Base-by-base conservation (phyloP, 768 basidiomycete genomes). In the Serendipita sp. region DNA sequence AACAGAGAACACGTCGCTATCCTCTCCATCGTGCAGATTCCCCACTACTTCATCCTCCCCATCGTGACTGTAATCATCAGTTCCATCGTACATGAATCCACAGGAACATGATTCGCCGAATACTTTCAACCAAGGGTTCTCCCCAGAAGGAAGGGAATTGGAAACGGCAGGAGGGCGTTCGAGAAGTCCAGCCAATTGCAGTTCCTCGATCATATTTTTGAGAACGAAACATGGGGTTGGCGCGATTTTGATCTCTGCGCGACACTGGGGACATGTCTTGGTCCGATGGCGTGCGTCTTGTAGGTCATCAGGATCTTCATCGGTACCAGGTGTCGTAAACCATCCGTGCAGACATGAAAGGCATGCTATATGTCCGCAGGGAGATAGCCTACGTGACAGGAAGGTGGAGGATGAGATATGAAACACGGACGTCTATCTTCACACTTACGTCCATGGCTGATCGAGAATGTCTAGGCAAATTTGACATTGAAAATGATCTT, bases 221-320 rank as follows among this genome's bases (percentile, higher is more conserved):
- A 60, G 56, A n/a, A 60, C 16, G 35, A 34, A 60, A 1, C 16
- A 60, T 8, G 30, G 56, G 2, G 34, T 24, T n/a, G 56, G 56
- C n/a, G 28, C n/a, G 37, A 60, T n/a, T n/a, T 10, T 28, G 18
- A 60, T 37, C 16, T 8, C 10, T 34, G 56, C 18, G 3, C 56
- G 56, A 38, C 56, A 60, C 3, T 60, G 56, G 35, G 56, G 56
- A 37, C 56, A 60, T n/a, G 56, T 60, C 28, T 60, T 60, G 4
- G 28, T 16, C n/a, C 32, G 56, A 34, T 11, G 56, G 37, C 37
- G 56, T 34, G 56, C 28, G n/a, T 32, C 3, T 32, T 11, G 16
- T 5, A 10, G n/a, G 2, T 28, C 8, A 8, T 28, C 34, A 11
- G 28, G 16, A n/a, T 37, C 56, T 10, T 60, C 37, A n/a, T 28